Conservation (phyloP, 208 protist species). For the Kentomonas sorsogonicus region DNA sequence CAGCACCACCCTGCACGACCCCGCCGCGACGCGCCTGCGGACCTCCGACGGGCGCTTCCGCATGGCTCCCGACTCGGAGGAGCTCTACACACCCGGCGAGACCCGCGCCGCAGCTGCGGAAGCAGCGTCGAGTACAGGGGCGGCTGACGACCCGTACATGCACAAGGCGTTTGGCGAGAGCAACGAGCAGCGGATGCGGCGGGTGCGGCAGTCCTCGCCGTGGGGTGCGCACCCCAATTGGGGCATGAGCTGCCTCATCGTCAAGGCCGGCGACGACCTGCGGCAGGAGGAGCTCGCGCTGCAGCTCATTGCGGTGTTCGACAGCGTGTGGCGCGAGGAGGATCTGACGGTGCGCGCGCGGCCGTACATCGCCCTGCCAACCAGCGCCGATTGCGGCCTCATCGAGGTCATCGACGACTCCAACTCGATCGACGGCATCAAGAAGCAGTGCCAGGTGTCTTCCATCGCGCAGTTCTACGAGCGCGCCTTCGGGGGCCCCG, state of each 20-base stretch:
- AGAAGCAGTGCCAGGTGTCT: constrained; percentile 65
- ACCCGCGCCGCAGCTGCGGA: neutral
- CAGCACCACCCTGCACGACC: constrained; percentile 75
- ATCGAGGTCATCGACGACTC: constrained; percentile 87
- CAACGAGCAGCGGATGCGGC: constrained; percentile 30
- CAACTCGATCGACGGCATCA: constrained; percentile 87
- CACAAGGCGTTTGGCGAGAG: constrained; percentile 65
- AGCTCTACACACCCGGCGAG: constrained; percentile 25
- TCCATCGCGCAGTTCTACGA: constrained; percentile 80
- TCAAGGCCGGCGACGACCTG: constrained; percentile 91
- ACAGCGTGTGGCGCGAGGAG: constrained; percentile 82
- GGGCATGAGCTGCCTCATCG: constrained; percentile 78
- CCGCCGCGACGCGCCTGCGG: constrained; percentile 52
- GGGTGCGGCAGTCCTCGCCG: constrained; percentile 49
- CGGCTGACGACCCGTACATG: constrained; percentile 20
- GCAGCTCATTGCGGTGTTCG: constrained; percentile 85
- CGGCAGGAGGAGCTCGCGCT: constrained; percentile 92
- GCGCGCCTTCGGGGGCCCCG: constrained; percentile 59
- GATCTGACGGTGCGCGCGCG: constrained; percentile 68
- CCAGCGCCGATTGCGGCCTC: constrained; percentile 69
- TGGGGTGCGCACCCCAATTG: constrained; percentile 86
- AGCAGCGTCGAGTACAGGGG: neutral
- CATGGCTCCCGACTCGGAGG: constrained; percentile 37
- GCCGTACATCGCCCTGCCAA: constrained; percentile 82
- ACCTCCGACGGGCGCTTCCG: constrained; percentile 56